Conservation (phyloP, 306 rosid species). For the Trichosanthes cucumerina region DNA sequence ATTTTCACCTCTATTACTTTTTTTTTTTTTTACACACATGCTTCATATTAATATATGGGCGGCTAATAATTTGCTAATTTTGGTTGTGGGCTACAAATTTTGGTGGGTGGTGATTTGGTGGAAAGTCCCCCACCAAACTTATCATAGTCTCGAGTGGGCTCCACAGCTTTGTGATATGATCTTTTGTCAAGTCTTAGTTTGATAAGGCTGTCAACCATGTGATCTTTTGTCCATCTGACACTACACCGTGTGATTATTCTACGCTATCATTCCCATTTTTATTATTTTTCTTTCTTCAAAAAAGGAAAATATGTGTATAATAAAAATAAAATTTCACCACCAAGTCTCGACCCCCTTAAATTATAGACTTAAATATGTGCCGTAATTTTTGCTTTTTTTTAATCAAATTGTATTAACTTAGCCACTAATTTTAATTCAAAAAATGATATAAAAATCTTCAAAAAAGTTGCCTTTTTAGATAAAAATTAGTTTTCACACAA, state of each 20-base stretch:
- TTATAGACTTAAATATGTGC: no score
- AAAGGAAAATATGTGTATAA: no score
- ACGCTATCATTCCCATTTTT: background rate
- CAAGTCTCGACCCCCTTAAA: no score
- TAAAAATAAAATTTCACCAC: no score
- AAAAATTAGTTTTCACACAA: no score
- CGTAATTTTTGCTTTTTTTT: no score
- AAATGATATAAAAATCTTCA: no score
- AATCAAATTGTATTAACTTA: no score
- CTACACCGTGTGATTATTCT: background rate
- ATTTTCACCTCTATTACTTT: background rate
- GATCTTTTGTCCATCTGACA: background rate
- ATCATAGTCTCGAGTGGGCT: background rate
- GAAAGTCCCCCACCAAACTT: background rate
- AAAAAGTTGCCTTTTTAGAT: no score
- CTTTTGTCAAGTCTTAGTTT: background rate
- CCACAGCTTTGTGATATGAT: background rate
- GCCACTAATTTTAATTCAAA: no score
- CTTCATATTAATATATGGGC: background rate
- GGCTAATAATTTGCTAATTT: background rate
- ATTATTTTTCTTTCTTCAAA: no score
- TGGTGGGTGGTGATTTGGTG: background rate
- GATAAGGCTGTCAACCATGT: conserved; percentile 7
- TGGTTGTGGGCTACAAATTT: background rate
- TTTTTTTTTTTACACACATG: background rate